Base-by-base conservation (phyloP, 1,284 basidiomycete species). In the Cystobasidium slooffiae region DNA sequence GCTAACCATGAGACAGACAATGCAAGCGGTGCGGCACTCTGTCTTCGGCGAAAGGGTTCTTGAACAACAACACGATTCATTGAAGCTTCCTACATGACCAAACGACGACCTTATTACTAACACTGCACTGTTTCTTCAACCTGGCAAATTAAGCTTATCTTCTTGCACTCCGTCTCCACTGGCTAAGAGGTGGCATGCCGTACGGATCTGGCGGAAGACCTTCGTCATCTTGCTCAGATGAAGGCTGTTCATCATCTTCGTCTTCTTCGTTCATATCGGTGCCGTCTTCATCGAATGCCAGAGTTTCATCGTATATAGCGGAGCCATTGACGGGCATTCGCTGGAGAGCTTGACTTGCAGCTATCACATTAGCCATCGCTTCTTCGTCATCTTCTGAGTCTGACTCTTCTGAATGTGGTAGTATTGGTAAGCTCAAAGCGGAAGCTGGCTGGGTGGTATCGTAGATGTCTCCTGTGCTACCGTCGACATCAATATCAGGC, bases 151-250 rank as follows among this genome's bases (percentile, higher is more conserved):
- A 51, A 51, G 16, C 49, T 63, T 39, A 41, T 53, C 47, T 43
- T 49, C 22, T 52, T 9, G 49, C 8, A 52, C 49, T 55, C 24
- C 64, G 46, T 49, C 47, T 47, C 64, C 64, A 67, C 37, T 67
- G 64, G 18, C 64, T 67, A 18, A 67, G 31, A 5, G 64, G 64
- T 12, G 64, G 64, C 64, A 67, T 67, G 8, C 64, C 64, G 22
- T 53, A 67, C 7, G 46, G 39, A 55, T 67, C 64, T 43, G 49
- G 64, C 39, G 64, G 49, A 20, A 47, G 39, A 39, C 14, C 47
- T 22, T 67, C 49, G 6, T 67, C 64, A 24, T 24, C 31, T 9
- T 59, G 14, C 64, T 53, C 49, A 8, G 61, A 43, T 20, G 20
- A 51, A 20, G 16, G 9, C 44, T 20, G 43, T 22, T 5, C 47